Evolutionary conservation across 257 asterid genomes (phyloP), one percentile per base, ranked within the genome.

Genomic region (Asclepias syriaca): DNA sequence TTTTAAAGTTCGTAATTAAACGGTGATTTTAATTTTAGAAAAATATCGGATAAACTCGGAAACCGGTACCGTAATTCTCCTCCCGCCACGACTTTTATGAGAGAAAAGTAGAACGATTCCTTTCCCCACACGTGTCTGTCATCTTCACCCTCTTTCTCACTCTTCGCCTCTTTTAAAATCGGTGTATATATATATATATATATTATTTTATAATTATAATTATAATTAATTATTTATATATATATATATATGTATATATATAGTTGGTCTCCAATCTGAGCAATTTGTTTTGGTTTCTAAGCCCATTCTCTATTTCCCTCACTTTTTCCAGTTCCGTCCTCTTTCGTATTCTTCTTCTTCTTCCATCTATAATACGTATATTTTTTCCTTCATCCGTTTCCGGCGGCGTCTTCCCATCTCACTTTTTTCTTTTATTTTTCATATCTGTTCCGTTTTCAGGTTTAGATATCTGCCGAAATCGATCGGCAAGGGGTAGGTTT

Each of bases 41-140:
- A 39, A 40, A 40, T 40, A 40, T 29, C 5, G 40, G 54, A 63
- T 46, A 61, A 34, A 57, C 51, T 68, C 74, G 14, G 53, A 68
- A 32, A 32, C 13, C 78, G 78, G 68, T 55, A 48, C 46, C 77
- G 50, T 66, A 45, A 60, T 39, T 54, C 69, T 46, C 50, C 75
- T 80, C 83, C 82, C 87, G 81, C 81, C 87, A 78, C 81, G 74
- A 66, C 75, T 67, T 65, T 61, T 74, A 77, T 72, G 81, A 83
- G 21, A 69, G 65, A 72, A 70, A 54, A 67, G 76, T 76, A 84
- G 77, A 65, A 73, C 24, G 68, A 50, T 65, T 72, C 75, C 78
- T 69, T 66, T 65, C 82, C 83, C 11, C 80, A 87, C 96, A 87
- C 91, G 91, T 87, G 90, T 81, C 84, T 11, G 66, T 57, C 45